Conservation (phyloP, 164 flowering plant species). For the Liriodendron chinense region DNA sequence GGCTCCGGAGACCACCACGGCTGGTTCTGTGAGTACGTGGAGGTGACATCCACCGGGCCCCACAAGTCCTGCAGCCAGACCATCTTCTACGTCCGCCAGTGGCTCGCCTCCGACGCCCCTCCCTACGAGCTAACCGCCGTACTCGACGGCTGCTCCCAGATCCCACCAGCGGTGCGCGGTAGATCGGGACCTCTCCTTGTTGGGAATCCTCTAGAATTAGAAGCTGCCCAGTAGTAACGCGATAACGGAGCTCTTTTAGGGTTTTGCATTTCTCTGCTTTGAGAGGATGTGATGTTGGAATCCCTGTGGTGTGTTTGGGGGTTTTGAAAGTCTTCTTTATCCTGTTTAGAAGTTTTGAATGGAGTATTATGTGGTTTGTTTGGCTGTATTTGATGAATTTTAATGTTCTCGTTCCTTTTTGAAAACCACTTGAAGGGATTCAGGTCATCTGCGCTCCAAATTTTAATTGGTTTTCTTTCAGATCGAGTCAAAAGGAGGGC, state of each 20-base stretch:
- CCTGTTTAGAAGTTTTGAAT: too few species aligned
- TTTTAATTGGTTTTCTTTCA: too few species aligned
- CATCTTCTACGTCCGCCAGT: conserved; percentile 50
- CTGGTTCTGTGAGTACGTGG: conserved; percentile 61
- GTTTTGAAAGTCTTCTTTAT: background rate
- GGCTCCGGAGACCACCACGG: conserved; percentile 58
- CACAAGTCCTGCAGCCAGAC: conserved; percentile 41
- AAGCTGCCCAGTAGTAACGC: background rate
- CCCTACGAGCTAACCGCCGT: conserved; percentile 45
- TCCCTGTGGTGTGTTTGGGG: background rate
- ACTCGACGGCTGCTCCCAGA: conserved; percentile 28
- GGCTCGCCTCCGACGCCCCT: conserved; percentile 53
- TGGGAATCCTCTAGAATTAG: background rate
- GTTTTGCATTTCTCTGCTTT: too few species aligned
- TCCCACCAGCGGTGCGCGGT: background rate
- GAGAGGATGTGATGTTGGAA: background rate
- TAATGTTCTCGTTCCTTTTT: too few species aligned
- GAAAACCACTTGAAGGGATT: too few species aligned
- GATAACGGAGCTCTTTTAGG: too few species aligned
- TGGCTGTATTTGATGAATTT: background rate
- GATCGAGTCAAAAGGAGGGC: too few species aligned
- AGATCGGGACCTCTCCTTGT: conserved; percentile 11
- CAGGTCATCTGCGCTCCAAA: too few species aligned
- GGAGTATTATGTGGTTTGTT: background rate
- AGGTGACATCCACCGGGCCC: conserved; percentile 63